Conservation (phyloP, 2,329 filamentous ascomycete genomes). For the Sporothrix euskadiensis region DNA sequence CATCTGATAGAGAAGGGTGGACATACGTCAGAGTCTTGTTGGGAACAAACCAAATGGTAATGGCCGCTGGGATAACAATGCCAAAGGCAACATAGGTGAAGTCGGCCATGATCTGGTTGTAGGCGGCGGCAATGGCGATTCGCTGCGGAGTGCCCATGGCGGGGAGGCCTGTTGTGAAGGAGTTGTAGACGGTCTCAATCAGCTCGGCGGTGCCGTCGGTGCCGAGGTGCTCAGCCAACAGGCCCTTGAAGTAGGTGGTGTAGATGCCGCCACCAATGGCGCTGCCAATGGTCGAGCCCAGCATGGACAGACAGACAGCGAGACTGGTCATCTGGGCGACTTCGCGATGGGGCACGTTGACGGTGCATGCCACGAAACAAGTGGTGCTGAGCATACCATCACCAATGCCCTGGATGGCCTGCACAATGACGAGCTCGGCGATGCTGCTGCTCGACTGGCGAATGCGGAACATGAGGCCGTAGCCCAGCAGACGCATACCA, state of each 20-base stretch:
- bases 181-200: slow-evolving; percentile 47
- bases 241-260: slow-evolving; percentile 46
- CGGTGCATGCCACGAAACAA: slow-evolving; percentile 48
- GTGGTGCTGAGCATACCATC: slow-evolving; percentile 49
- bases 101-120: slow-evolving; percentile 35
- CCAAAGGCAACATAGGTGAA: slow-evolving; percentile 37
- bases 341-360: slow-evolving; percentile 48
- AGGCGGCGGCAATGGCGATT: slow-evolving; percentile 40
- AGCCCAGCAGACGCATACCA: slow-evolving; percentile 48
- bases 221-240: slow-evolving; percentile 43
- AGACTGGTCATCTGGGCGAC: slow-evolving; percentile 52
- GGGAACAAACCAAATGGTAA: slow-evolving; percentile 34
- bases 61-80: slow-evolving; percentile 32
- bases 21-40: slow-evolving; percentile 30
- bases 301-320: slow-evolving; percentile 45
- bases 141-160: slow-evolving; percentile 45
- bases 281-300: slow-evolving; percentile 44
- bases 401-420: slow-evolving; percentile 51
- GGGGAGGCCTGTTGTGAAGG: slow-evolving; percentile 46
- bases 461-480: slow-evolving; percentile 53
- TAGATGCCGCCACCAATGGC: slow-evolving; percentile 53
- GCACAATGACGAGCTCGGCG: slow-evolving; percentile 50
- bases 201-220: slow-evolving; percentile 35
- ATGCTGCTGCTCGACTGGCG: slow-evolving; percentile 46
- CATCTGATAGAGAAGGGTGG: background rate